Evolutionary conservation across 2,329 filamentous ascomycete species (phyloP).

Genomic region (Penicillium sp.): DNA sequence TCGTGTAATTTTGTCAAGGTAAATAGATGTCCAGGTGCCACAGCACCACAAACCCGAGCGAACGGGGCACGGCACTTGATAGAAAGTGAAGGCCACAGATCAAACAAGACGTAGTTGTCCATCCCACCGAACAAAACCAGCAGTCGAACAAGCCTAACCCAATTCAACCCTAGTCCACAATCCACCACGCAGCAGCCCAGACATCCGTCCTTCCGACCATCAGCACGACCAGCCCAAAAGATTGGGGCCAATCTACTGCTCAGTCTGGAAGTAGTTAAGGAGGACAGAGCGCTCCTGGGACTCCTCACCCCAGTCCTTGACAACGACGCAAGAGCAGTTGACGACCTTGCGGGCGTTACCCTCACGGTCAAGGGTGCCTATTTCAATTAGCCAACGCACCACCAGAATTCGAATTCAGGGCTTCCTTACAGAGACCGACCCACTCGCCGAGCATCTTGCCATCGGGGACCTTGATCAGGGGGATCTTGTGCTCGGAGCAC

Average conservation of each 20-base stretch:
- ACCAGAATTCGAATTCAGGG: conserved; percentile 8
- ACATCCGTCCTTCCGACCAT: conserved; percentile 12
- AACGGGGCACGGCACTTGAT: conserved; percentile 19
- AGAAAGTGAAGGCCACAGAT: conserved; percentile 2
- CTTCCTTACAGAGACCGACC: conserved; percentile 95
- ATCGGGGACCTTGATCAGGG: conserved; percentile 98
- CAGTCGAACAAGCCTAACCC: neutral
- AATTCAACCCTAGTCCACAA: neutral
- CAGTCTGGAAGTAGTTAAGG: conserved; percentile 99
- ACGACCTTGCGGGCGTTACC: conserved; percentile 99
- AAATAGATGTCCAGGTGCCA: conserved; percentile 15
- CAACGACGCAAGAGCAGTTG: conserved; percentile 99
- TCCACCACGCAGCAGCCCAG: conserved; percentile 3
- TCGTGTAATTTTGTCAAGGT: conserved; percentile 17
- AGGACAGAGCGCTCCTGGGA: conserved; percentile 97
- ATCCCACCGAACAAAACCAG: neutral
- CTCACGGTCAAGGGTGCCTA: conserved; percentile 97
- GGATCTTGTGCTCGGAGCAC: conserved; percentile 99
- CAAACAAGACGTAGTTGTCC: conserved; percentile 4
- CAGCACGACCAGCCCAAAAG: conserved; percentile 13
- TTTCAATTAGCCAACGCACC: conserved; percentile 13
- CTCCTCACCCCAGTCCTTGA: conserved; percentile 99
- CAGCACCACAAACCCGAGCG: conserved; percentile 20
- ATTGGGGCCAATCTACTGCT: conserved; percentile 42
- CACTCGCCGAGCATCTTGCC: conserved; percentile 99